Conservation (phyloP, 2,329 filamentous ascomycete genomes). For the Dactylonectria estremocensis region DNA sequence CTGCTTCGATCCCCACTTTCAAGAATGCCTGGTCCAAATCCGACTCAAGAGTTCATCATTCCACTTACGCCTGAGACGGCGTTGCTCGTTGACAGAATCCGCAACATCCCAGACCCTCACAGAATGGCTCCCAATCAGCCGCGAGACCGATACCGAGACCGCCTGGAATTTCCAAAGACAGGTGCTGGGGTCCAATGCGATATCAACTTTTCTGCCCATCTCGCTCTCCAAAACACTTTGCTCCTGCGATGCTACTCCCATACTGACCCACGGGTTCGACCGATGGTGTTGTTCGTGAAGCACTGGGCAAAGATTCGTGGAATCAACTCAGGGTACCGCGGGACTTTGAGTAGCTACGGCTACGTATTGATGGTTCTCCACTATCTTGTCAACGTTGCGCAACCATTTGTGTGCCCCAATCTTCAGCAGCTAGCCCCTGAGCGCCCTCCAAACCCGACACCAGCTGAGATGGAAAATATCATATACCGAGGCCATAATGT, state of each 20-base stretch:
- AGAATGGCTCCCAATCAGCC: conserved; percentile 66
- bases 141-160: conserved; percentile 69
- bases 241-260: conserved; percentile 87
- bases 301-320: conserved; percentile 89
- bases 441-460: conserved; percentile 52
- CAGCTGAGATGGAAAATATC: conserved; percentile 42
- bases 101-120: conserved; percentile 64
- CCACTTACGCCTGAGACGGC: conserved; percentile 54
- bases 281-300: conserved; percentile 89
- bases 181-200: conserved; percentile 90
- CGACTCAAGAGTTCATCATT: conserved; percentile 50
- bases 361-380: conserved; percentile 95
- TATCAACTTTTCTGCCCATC: conserved; percentile 90
- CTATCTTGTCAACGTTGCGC: conserved; percentile 86
- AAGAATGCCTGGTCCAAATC: conserved; percentile 8
- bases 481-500: conserved; percentile 78
- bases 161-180: conserved; percentile 83
- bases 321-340: conserved; percentile 89
- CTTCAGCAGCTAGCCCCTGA: conserved; percentile 74
- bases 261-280: conserved; percentile 82
- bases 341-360: conserved; percentile 90
- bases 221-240: conserved; percentile 87
- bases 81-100: conserved; percentile 60
- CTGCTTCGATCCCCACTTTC: conserved; percentile 61
- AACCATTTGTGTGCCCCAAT: conserved; percentile 88